phyloP scores from a whole-genome alignment of 768 basidiomycete genomes.

The Xanthoconium stramineum region DNA sequence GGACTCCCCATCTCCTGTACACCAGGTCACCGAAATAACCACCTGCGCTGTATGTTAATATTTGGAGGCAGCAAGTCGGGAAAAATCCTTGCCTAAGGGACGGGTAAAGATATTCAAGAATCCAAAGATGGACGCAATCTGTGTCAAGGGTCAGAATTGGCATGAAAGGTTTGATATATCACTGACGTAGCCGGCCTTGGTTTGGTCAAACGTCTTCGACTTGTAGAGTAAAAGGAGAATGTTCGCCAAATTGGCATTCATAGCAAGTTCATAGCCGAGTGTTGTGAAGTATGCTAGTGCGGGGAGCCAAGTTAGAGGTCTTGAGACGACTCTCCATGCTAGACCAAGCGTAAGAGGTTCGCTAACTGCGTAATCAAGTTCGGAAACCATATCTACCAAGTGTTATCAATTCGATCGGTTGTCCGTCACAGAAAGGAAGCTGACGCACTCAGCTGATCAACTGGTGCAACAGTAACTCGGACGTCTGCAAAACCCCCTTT shows the following conservation, averaged over 20 bases:
- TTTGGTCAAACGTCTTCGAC: conserved; percentile 1
- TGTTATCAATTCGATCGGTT: background rate
- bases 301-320: conserved; percentile 5
- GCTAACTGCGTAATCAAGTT: conserved; percentile 2
- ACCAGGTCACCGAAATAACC: conserved; percentile 6
- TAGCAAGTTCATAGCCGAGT: conserved; percentile 3
- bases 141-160: background rate
- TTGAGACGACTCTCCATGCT: background rate
- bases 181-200: conserved; percentile 9
- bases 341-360: background rate
- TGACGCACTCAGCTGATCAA: background rate
- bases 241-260: conserved; percentile 5
- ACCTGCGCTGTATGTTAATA: background rate
- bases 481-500: conserved; percentile 20
- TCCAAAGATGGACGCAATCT: conserved; percentile 4
- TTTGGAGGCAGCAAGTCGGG: background rate
- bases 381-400: conserved; percentile 16
- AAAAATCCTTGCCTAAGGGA: background rate
- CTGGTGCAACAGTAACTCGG: conserved; percentile 11
- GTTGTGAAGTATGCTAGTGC: conserved; percentile 4
- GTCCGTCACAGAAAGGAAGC: background rate
- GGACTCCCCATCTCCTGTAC: conserved; percentile 4
- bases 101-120: conserved; percentile 2
- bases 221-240: conserved; percentile 1
- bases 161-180: background rate